Conservation (phyloP, 768 basidiomycete genomes). For the Pluteus cervinus region DNA sequence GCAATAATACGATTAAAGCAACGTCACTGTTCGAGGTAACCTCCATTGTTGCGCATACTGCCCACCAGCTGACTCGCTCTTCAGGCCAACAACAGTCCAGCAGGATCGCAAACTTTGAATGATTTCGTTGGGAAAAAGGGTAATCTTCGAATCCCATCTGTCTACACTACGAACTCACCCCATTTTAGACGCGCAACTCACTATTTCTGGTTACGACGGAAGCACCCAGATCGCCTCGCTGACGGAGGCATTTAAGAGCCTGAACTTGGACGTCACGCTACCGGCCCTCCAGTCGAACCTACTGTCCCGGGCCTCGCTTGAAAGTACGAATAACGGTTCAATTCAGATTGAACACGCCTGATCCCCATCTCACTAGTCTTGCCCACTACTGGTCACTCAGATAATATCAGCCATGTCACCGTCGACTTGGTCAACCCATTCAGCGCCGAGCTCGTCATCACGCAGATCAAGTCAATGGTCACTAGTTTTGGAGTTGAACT, state of each 20-base stretch:
- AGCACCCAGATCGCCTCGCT: slow-evolving; percentile 59
- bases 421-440: slow-evolving; percentile 66
- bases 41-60: slow-evolving; percentile 10
- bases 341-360: slow-evolving; percentile 3
- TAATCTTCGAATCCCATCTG: slow-evolving; percentile 10
- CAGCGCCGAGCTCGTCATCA: slow-evolving; percentile 51
- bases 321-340: slow-evolving; percentile 26
- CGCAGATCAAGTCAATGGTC: slow-evolving; percentile 53
- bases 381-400: slow-evolving; percentile 51
- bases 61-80: slow-evolving; percentile 5
- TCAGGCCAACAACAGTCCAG: slow-evolving; percentile 54
- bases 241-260: slow-evolving; percentile 51
- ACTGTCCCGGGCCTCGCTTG: slow-evolving; percentile 48
- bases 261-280: slow-evolving; percentile 49
- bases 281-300: slow-evolving; percentile 56
- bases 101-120: slow-evolving; percentile 57
- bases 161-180: not conserved
- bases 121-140: slow-evolving; percentile 63
- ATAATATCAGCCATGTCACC: slow-evolving; percentile 61
- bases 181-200: slow-evolving; percentile 43
- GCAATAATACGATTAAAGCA: slow-evolving; percentile 51
- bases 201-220: slow-evolving; percentile 51
- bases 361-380: slow-evolving; percentile 42
- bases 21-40: slow-evolving; percentile 45
- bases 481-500: slow-evolving; percentile 54